These are phyloP conservation scores for Cladorrhinum sp. DNA, from an alignment of 2,329 filamentous ascomycete genomes.

Conservation along the genomic window DNA sequence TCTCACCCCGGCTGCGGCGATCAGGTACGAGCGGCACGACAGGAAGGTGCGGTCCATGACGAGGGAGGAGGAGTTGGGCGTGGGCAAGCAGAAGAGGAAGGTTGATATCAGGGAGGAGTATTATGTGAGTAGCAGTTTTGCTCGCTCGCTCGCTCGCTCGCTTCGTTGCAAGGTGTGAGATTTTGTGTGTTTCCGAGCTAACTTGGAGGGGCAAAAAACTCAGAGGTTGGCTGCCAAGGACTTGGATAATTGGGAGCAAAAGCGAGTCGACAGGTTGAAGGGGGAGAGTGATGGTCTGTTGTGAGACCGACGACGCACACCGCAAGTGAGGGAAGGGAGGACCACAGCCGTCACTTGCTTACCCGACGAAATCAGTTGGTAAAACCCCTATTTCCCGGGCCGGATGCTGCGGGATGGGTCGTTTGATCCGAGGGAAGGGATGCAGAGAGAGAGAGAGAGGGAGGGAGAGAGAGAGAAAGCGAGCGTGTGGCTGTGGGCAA, in stretches of 20 bases:
- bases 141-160: no score
- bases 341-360: not conserved
- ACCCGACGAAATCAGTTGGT: not conserved
- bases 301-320: conserved; percentile 31
- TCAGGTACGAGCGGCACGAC: conserved; percentile 92
- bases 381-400: not conserved
- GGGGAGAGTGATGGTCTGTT: conserved; percentile 87
- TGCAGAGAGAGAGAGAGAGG: no score
- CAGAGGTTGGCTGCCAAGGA: conserved; percentile 84
- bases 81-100: conserved; percentile 67
- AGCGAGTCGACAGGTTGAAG: conserved; percentile 81
- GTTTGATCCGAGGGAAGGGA: not conserved
- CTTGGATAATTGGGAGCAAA: conserved; percentile 94
- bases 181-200: not conserved
- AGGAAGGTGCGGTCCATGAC: conserved; percentile 81
- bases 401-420: not conserved
- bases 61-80: conserved; percentile 79
- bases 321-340: not conserved
- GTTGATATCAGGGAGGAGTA: conserved; percentile 84
- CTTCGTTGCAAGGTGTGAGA: no score
- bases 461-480: no score
- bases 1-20: conserved; percentile 86
- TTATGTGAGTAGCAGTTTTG: conserved; percentile 75
- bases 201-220: not conserved
- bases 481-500: not conserved